phyloP scores from a whole-genome alignment of 1,139 yeast genomes.

The Petasospora fabianii region DNA sequence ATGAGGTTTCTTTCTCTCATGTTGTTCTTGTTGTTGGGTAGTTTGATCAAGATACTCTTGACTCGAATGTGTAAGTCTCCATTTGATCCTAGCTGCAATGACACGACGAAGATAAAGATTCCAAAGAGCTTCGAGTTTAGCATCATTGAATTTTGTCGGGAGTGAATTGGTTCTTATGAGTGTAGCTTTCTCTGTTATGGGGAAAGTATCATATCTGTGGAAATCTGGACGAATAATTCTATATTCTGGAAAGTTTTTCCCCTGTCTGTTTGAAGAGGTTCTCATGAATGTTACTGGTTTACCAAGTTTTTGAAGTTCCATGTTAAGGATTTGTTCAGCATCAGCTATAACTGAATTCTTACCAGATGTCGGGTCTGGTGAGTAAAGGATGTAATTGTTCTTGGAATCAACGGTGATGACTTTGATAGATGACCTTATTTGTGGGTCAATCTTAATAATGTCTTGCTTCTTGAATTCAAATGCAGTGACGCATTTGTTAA shows the following conservation, averaged over 20 bases:
- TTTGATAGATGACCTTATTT: slow-evolving; percentile 11
- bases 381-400: slow-evolving; percentile 24
- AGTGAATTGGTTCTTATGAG: slow-evolving; percentile 21
- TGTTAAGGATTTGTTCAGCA: slow-evolving; percentile 20
- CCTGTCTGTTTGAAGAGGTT: not conserved
- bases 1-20: not conserved
- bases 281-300: slow-evolving; percentile 8
- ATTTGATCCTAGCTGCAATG: slow-evolving; percentile 26
- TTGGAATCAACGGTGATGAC: slow-evolving; percentile 25
- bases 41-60: slow-evolving; percentile 7
- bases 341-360: slow-evolving; percentile 21
- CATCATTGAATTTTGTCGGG: slow-evolving; percentile 17
- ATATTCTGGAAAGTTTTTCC: slow-evolving; percentile 12
- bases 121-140: slow-evolving; percentile 26
- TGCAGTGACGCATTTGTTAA: slow-evolving; percentile 16
- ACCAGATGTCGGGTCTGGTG: slow-evolving; percentile 21
- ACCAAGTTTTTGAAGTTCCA: slow-evolving; percentile 20
- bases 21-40: not conserved
- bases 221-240: slow-evolving; percentile 13
- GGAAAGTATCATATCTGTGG: slow-evolving; percentile 18
- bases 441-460: slow-evolving; percentile 17
- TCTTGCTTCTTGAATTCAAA: slow-evolving; percentile 13
- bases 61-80: slow-evolving; percentile 25
- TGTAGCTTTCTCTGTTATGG: slow-evolving; percentile 9
- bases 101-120: slow-evolving; percentile 27